phyloP scores from a whole-genome alignment of 2,329 filamentous ascomycete genomes.

The Orbilia oligospora region DNA sequence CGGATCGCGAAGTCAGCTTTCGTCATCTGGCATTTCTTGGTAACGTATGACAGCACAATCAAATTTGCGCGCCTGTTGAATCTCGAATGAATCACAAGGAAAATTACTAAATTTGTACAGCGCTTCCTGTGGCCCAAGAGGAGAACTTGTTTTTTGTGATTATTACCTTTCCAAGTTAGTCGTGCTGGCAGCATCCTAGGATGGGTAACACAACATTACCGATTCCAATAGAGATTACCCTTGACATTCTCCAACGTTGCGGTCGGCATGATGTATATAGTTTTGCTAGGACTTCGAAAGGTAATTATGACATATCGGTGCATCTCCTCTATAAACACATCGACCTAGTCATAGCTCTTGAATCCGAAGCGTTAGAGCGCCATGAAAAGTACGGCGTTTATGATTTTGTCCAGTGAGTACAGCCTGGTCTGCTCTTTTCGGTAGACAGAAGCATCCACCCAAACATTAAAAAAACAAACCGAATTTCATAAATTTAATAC shows the following conservation, averaged over 20 bases:
- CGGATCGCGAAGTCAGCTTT: constrained; percentile 37
- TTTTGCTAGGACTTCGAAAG: constrained; percentile 32
- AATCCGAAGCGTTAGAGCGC: constrained; percentile 37
- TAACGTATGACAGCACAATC: background rate
- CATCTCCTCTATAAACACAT: constrained; percentile 31
- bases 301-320: constrained; percentile 26
- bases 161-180: constrained; percentile 5
- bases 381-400: constrained; percentile 34
- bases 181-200: background rate
- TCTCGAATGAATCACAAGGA: background rate
- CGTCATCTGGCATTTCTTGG: constrained; percentile 37
- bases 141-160: background rate
- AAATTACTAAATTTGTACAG: constrained; percentile 11
- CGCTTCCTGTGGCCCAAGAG: background rate
- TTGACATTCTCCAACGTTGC: constrained; percentile 37
- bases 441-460: too few species aligned
- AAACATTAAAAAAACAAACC: too few species aligned
- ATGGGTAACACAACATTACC: constrained; percentile 29
- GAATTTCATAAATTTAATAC: background rate
- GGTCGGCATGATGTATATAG: constrained; percentile 17
- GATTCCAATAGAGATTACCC: constrained; percentile 29
- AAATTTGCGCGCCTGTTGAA: background rate
- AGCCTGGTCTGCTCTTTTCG: background rate
- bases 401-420: constrained; percentile 32
- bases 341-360: constrained; percentile 12